These are phyloP conservation scores for Arabidopsis arenosa DNA, from an alignment of 345 rosid species.

Conservation along the genomic window DNA sequence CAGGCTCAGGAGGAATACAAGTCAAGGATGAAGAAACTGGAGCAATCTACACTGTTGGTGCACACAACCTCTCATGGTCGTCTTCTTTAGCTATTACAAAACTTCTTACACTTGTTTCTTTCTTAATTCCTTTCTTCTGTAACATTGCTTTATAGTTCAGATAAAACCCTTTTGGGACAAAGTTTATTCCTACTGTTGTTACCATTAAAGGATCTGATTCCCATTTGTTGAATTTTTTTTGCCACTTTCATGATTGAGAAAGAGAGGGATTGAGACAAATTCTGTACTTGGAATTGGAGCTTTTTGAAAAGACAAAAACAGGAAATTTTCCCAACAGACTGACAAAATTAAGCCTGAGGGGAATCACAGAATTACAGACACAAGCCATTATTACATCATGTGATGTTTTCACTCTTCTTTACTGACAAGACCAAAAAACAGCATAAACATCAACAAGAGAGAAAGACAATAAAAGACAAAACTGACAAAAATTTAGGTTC, in stretches of 20 bases:
- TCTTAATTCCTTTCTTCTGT: conserved; percentile 49
- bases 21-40: conserved; percentile 68
- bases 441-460: conserved; percentile 33
- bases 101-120: conserved; percentile 47
- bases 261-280: conserved; percentile 32
- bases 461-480: conserved; percentile 27
- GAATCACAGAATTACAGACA: conserved; percentile 32
- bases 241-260: background rate
- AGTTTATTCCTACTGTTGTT: background rate
- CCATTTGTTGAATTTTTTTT: conserved; percentile 1
- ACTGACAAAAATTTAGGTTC: conserved; percentile 39
- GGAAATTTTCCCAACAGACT: conserved; percentile 29
- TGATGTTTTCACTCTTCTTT: conserved; percentile 40
- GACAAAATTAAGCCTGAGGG: conserved; percentile 43
- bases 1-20: conserved; percentile 80
- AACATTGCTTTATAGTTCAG: conserved; percentile 45
- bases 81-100: conserved; percentile 45
- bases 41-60: conserved; percentile 57
- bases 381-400: conserved; percentile 43
- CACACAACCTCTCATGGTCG: conserved; percentile 60
- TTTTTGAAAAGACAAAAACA: conserved; percentile 31
- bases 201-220: background rate
- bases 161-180: background rate
- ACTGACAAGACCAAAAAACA: conserved; percentile 38
- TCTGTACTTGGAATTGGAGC: conserved; percentile 27